These are phyloP conservation scores for Rhizopogon salebrosus DNA, from an alignment of 768 basidiomycete species.

Conservation along the genomic window DNA sequence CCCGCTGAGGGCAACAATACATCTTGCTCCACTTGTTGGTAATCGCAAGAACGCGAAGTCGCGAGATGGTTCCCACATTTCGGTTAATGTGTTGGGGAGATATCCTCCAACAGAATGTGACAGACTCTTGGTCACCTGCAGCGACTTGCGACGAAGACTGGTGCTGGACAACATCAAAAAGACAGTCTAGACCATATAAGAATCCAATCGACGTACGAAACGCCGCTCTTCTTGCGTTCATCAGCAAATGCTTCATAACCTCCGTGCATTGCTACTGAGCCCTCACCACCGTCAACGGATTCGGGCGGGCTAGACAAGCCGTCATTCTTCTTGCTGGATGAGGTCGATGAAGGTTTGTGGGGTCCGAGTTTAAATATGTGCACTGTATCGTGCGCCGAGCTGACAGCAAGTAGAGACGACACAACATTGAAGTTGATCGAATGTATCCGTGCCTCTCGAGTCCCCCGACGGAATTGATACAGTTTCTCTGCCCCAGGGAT, in stretches of 20 bases:
- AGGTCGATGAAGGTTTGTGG: conserved; percentile 5
- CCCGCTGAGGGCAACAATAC: conserved; percentile 87
- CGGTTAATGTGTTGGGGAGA: conserved; percentile 83
- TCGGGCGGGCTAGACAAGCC: conserved; percentile 55
- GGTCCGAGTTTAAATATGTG: conserved; percentile 89
- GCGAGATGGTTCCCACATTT: conserved; percentile 94
- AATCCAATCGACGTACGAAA: conserved; percentile 41
- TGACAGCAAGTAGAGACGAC: conserved; percentile 81
- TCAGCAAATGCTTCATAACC: conserved; percentile 86
- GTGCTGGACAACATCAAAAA: conserved; percentile 23
- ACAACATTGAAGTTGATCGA: conserved; percentile 83
- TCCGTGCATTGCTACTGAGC: conserved; percentile 49
- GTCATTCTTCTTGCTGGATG: conserved; percentile 16
- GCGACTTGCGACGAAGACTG: conserved; percentile 59
- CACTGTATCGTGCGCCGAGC: conserved; percentile 90
- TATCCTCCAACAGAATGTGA: conserved; percentile 81
- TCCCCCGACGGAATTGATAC: conserved; percentile 92
- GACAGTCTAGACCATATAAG: conserved; percentile 1
- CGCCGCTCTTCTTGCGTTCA: conserved; percentile 58
- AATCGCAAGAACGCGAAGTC: conserved; percentile 91
- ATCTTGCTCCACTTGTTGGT: conserved; percentile 72
- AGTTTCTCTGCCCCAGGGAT: conserved; percentile 89
- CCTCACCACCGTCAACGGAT: conserved; percentile 59
- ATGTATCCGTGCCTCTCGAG: conserved; percentile 80
- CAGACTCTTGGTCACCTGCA: conserved; percentile 70